These are phyloP conservation scores for Coriaria nepalensis DNA, from an alignment of 306 rosid species.

Conservation along the genomic window DNA sequence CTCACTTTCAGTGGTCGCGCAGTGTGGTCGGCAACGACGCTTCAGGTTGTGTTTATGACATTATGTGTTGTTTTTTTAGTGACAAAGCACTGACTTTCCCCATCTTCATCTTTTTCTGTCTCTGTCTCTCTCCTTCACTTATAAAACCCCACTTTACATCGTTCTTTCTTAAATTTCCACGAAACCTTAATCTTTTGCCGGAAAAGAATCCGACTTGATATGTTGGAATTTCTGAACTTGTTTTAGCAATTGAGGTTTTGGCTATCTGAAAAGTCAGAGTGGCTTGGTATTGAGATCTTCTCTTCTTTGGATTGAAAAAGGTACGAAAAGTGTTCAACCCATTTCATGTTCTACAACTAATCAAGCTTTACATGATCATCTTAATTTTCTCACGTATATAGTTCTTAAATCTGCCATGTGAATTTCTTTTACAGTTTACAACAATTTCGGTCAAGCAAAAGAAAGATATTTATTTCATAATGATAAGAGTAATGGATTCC, in stretches of 20 bases:
- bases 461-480: constrained; percentile 6
- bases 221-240: background rate
- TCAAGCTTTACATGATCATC: too few species aligned
- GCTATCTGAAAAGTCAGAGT: background rate
- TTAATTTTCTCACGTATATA: too few species aligned
- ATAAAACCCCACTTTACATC: background rate
- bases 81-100: constrained; percentile 1
- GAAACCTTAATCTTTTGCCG: background rate
- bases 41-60: constrained; percentile 3
- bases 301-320: too few species aligned
- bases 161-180: background rate
- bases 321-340: too few species aligned
- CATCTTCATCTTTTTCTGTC: background rate
- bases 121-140: background rate
- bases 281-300: too few species aligned
- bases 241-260: background rate
- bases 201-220: background rate
- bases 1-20: constrained; percentile 17
- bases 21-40: constrained; percentile 43
- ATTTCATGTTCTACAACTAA: too few species aligned
- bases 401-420: background rate
- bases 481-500: constrained; percentile 49
- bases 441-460: background rate
- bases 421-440: background rate
- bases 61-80: background rate